Evolutionary conservation across 108 stramenopile genomes (phyloP), one percentile per base, ranked within the genome.

Genomic region (Mayamaea pseudoterrestris): DNA sequence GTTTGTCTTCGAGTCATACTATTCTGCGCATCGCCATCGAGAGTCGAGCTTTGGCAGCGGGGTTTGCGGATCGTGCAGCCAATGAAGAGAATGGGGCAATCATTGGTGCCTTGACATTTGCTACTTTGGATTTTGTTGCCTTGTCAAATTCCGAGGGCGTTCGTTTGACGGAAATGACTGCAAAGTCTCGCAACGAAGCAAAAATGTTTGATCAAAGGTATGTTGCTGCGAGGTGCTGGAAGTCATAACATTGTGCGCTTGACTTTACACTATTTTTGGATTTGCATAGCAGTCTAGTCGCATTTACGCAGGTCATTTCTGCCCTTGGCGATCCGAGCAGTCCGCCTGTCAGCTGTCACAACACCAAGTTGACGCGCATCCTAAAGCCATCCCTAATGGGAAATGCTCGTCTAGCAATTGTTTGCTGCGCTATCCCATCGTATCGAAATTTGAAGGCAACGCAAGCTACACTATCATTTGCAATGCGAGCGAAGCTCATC

Each of bases 281-380:
- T 48, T 23, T 44, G 11, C 13, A 17, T 47, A 78, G 65, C 42
- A 76, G 78, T 66, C 61, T 96, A 18, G 65, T 94, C 5, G 67
- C 90, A 2, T 76, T 96, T 2, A 76, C 80, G 20, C 69, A 65
- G 18, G 89, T 93, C 5, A 91, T 94, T 50, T 61, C 75, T 29
- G 29, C 69, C 5, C 60, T 88, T 34, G 65, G 75, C 32, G 43
- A 66, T 59, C 34, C 51, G 58, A 39, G 65, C 65, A n/a, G 84
- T 5, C 71, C 68, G 44, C 69, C 82, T 69, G 48, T 71, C 29
- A 85, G 82, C 55, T 93, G 79, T 58, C 80, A 96, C 27, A 96
- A 99, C 75, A 83, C 81, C 21, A 98, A 97, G 66, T 67, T 99
- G 28, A 99, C 98, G 18, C 69, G 94, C 26, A 81, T 99, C 42